phyloP scores from a whole-genome alignment of 1,284 basidiomycete genomes.

The Rhodotorula sp. region DNA sequence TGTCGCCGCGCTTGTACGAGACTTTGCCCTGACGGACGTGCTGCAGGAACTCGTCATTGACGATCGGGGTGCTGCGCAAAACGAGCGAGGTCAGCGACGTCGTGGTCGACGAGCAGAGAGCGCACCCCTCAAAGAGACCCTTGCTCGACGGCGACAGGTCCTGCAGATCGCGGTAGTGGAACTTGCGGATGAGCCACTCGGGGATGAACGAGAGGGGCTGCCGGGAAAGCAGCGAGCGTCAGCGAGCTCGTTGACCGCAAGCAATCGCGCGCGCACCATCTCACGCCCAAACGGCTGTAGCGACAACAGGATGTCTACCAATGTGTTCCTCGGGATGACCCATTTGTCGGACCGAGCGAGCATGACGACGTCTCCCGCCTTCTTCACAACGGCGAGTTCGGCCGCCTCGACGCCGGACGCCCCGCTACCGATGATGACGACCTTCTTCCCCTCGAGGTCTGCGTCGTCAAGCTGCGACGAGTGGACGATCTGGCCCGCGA shows the following conservation, averaged over 20 bases:
- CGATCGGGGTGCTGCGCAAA: constrained; percentile 52
- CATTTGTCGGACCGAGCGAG: constrained; percentile 53
- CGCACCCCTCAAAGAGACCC: constrained; percentile 55
- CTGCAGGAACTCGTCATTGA: constrained; percentile 60
- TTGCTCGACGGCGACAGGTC: constrained; percentile 54
- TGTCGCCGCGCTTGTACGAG: constrained; percentile 60
- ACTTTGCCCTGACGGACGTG: constrained; percentile 58
- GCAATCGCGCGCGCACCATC: constrained; percentile 45
- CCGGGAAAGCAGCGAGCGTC: neutral
- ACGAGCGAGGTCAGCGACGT: constrained; percentile 36
- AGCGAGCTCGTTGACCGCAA: neutral
- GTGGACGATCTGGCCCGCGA: constrained; percentile 57
- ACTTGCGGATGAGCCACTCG: constrained; percentile 56
- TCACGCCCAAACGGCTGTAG: constrained; percentile 62
- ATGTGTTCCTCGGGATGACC: constrained; percentile 59
- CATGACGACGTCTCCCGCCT: constrained; percentile 57
- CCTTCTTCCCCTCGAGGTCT: constrained; percentile 54
- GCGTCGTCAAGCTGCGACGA: constrained; percentile 58
- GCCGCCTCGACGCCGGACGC: constrained; percentile 64
- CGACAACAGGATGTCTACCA: constrained; percentile 59
- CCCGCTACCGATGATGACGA: constrained; percentile 61
- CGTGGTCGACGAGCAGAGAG: neutral
- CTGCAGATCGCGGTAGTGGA: constrained; percentile 60
- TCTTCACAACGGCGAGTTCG: constrained; percentile 54
- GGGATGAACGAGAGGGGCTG: constrained; percentile 52